These are phyloP conservation scores for Neodidymelliopsis sp. DNA, from an alignment of 2,329 filamentous ascomycete genomes.

Conservation along the genomic window DNA sequence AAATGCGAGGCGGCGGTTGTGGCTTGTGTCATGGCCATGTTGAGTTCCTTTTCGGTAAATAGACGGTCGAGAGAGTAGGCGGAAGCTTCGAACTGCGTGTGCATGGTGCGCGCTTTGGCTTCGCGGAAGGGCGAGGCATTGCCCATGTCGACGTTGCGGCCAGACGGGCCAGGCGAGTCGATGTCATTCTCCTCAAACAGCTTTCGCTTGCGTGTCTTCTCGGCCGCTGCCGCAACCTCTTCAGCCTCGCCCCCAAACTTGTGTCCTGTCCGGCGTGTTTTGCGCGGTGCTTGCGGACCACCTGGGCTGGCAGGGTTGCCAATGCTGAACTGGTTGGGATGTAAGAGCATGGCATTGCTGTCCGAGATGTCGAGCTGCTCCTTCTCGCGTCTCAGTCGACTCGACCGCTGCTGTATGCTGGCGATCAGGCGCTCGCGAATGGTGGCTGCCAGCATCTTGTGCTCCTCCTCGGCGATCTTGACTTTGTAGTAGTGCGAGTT, in stretches of 20 bases:
- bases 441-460: conserved; percentile 64
- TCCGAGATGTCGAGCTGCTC: conserved; percentile 72
- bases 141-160: conserved; percentile 57
- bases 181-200: conserved; percentile 63
- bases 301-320: conserved; percentile 70
- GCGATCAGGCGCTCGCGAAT: conserved; percentile 68
- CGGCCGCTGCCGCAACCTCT: conserved; percentile 57
- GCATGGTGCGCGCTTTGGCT: conserved; percentile 59
- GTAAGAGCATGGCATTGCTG: conserved; percentile 69
- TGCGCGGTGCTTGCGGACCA: conserved; percentile 66
- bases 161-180: conserved; percentile 64
- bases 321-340: conserved; percentile 72
- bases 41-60: conserved; percentile 72
- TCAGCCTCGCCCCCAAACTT: conserved; percentile 56
- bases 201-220: conserved; percentile 66
- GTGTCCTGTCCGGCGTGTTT: conserved; percentile 68
- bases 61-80: conserved; percentile 69
- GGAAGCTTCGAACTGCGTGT: conserved; percentile 65
- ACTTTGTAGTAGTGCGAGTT: conserved; percentile 66
- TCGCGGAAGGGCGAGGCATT: conserved; percentile 60
- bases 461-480: conserved; percentile 69
- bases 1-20: conserved; percentile 64
- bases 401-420: conserved; percentile 64
- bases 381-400: conserved; percentile 68
- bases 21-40: conserved; percentile 67